phyloP scores from a whole-genome alignment of 176 grass and related monocot species.

The Hyparrhenia diplandra region DNA sequence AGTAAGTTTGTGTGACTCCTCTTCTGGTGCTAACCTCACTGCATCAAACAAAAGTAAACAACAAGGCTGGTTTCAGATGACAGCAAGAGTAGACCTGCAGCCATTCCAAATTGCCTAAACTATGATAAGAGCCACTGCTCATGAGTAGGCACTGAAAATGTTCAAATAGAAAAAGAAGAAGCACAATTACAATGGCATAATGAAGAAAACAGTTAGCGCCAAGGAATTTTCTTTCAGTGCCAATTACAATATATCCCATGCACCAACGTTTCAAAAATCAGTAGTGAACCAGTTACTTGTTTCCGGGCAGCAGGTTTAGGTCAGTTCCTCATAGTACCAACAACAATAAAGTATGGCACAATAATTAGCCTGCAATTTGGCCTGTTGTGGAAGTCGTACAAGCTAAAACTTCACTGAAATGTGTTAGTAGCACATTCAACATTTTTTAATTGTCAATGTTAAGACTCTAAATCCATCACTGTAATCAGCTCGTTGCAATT shows the following conservation, averaged over 20 bases:
- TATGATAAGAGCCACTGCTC: neutral
- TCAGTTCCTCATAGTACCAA: neutral
- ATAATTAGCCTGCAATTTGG: neutral
- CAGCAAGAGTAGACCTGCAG: neutral
- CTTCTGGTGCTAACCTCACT: slow-evolving; percentile 96
- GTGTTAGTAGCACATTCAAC: neutral
- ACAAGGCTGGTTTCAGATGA: neutral
- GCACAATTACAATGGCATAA: neutral
- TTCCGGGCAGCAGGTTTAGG: neutral
- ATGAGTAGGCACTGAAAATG: neutral
- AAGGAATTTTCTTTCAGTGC: neutral
- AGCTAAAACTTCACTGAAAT: neutral
- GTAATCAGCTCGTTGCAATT: neutral
- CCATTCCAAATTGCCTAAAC: neutral
- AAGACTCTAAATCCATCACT: neutral
- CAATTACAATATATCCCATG: neutral
- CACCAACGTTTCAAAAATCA: neutral
- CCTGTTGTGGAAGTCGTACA: neutral
- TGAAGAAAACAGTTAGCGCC: neutral
- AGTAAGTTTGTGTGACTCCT: slow-evolving; percentile 84
- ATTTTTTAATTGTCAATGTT: neutral
- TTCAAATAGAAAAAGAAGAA: neutral
- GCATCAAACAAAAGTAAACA: slow-evolving; percentile 34
- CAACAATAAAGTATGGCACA: neutral
- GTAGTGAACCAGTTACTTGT: neutral